A percentile compares a stretch with the other conserved stretches of the same genome.
Evolutionary conservation across 2,329 filamentous ascomycete species (phyloP).

Genomic region (Cytospora piceae): DNA sequence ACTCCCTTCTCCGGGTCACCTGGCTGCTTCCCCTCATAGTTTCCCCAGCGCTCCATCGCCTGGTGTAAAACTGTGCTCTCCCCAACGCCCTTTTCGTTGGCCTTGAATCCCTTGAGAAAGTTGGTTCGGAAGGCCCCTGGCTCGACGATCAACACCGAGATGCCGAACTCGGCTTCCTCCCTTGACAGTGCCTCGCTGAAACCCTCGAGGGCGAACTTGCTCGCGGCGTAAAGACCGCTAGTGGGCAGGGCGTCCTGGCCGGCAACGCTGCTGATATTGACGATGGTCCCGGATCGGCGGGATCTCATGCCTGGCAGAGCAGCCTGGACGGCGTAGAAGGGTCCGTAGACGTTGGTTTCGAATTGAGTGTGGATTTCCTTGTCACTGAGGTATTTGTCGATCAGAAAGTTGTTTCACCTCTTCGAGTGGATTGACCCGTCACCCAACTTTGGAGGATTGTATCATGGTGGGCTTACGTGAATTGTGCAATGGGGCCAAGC

Average conservation of each 20-base stretch:
- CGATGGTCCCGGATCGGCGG: conserved; percentile 35
- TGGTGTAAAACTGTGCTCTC: neutral
- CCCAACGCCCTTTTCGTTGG: conserved; percentile 19
- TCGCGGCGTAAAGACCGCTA: conserved; percentile 35
- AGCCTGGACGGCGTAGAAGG: conserved; percentile 37
- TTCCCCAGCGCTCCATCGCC: conserved; percentile 29
- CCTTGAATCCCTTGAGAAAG: conserved; percentile 38
- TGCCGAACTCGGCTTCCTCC: conserved; percentile 39
- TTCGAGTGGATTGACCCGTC: neutral
- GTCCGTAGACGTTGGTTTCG: conserved; percentile 39
- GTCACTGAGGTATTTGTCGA: conserved; percentile 29
- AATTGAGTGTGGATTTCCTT: conserved; percentile 35
- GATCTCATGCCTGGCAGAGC: conserved; percentile 37
- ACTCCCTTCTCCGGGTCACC: conserved; percentile 44
- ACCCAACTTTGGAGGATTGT: too few relatives aligned
- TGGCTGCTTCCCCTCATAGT: conserved; percentile 34
- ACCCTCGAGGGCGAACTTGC: conserved; percentile 47
- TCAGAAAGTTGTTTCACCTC: neutral
- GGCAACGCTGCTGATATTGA: conserved; percentile 38
- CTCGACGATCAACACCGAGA: conserved; percentile 46
- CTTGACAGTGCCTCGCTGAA: conserved; percentile 42
- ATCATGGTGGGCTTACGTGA: conserved; percentile 9
- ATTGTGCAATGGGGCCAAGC: conserved; percentile 10
- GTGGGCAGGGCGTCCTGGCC: conserved; percentile 34
- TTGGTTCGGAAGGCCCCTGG: conserved; percentile 48